phyloP scores from a whole-genome alignment of 2,329 filamentous ascomycete genomes.

The Bipolaris gigantea region DNA sequence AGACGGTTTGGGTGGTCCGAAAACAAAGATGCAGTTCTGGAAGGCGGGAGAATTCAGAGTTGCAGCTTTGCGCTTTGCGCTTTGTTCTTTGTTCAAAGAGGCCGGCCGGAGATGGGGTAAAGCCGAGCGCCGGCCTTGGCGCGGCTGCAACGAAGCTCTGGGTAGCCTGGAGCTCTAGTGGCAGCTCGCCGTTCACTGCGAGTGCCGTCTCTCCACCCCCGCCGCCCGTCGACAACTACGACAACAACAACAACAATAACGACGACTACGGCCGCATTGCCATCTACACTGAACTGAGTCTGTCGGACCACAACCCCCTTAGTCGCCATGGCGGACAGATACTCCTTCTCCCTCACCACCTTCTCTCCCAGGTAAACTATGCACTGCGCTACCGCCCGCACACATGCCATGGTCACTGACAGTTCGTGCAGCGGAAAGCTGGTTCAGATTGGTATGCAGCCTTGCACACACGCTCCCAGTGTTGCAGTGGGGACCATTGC shows the following conservation, averaged over 20 bases:
- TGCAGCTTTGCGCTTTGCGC: slow-evolving; percentile 6
- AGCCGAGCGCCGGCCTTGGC: slow-evolving; percentile 22
- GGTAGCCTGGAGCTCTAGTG: slow-evolving; percentile 40
- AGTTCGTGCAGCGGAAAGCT: slow-evolving; percentile 78
- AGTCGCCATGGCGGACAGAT: slow-evolving; percentile 85
- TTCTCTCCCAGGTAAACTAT: slow-evolving; percentile 92
- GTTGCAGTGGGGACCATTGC: neutral
- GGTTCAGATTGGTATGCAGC: slow-evolving; percentile 83
- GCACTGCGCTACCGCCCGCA: slow-evolving; percentile 19
- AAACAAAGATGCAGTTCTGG: slow-evolving; percentile 18
- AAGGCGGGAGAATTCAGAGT: slow-evolving; percentile 19
- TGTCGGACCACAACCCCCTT: neutral
- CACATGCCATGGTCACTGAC: slow-evolving; percentile 50
- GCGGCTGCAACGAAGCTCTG: slow-evolving; percentile 22
- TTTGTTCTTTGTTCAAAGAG: slow-evolving; percentile 7
- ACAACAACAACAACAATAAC: neutral
- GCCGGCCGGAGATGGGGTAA: slow-evolving; percentile 16
- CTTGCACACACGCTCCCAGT: neutral
- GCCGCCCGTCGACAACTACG: slow-evolving; percentile 2
- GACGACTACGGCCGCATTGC: slow-evolving; percentile 2
- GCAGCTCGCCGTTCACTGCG: slow-evolving; percentile 25
- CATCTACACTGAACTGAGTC: neutral
- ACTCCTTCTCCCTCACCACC: slow-evolving; percentile 98
- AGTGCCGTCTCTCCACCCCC: slow-evolving; percentile 16
- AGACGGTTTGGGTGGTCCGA: slow-evolving; percentile 14